Evolutionary conservation across 2,329 filamentous ascomycete genomes (phyloP), one percentile per base, ranked within the genome.

Genomic region (Coniella vitis): DNA sequence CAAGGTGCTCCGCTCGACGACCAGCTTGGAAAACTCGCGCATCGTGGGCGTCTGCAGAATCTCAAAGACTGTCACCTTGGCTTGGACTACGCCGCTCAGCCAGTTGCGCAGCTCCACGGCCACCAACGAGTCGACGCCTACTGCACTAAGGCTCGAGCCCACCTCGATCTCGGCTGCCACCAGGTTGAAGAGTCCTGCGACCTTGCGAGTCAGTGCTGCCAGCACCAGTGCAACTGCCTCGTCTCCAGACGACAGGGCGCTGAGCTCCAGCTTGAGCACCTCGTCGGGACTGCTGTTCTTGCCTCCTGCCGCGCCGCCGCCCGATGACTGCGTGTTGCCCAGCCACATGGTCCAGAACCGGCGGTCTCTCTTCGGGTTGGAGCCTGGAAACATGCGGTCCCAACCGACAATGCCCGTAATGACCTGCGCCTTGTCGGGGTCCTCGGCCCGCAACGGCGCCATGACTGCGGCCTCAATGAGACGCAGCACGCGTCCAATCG

Each of bases 51-150:
- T 35, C 36, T 46, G 44, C 47, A 75, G 55, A 14, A 76, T 65
- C 48, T 75, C 71, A 54, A 75, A 75, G 2, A 75, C 66, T 0
- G 70, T 69, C 3, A 76, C 57, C 44, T 72, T 64, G 1, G 69
- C 69, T 2, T 64, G 63, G 14, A 70, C 70, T 53, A 70, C 69
- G 42, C 66, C 63, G 2, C 67, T 61, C 4, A 78, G 66, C 73
- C 74, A 77, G 54, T 69, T 75, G n/a, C 74, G 66, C 7, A 76
- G 61, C 10, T 70, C 71, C n/a, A 78, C 71, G 1, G 74, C 74
- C 4, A 76, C 70, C 7, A 78, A 64, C 0, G 72, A 76, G 60
- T 78, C 75, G 7, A 78, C 69, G 0, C 74, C 75, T 50, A 76
- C 78, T 3, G 67, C 69, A 29, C 63, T 66, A 3, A 69, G 65